These are phyloP conservation scores for Adansonia digitata DNA, from an alignment of 345 rosid species.

Conservation along the genomic window DNA sequence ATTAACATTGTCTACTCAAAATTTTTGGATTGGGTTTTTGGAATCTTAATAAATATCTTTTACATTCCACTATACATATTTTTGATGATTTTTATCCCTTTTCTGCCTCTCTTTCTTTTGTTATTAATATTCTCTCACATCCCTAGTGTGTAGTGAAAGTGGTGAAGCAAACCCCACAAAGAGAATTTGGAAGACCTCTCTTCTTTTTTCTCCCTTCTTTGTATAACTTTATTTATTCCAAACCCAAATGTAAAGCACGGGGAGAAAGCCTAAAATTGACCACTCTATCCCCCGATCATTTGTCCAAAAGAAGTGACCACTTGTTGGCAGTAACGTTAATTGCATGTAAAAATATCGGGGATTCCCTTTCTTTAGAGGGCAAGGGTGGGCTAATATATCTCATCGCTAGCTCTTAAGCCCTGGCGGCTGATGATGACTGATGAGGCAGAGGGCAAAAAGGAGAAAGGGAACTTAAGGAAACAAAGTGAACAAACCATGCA, in stretches of 20 bases:
- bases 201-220: slow-evolving; percentile 16
- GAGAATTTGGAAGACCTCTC: slow-evolving; percentile 35
- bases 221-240: slow-evolving; percentile 39
- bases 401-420: slow-evolving; percentile 1
- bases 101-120: slow-evolving; percentile 25
- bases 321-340: too few species aligned
- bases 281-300: slow-evolving; percentile 17
- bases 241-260: slow-evolving; percentile 34
- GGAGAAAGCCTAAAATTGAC: slow-evolving; percentile 11
- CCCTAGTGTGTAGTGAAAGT: slow-evolving; percentile 28
- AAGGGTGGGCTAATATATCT: slow-evolving; percentile 19
- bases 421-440: neutral
- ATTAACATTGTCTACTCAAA: neutral
- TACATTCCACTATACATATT: slow-evolving; percentile 22
- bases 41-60: slow-evolving; percentile 22
- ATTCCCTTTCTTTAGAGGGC: slow-evolving; percentile 19
- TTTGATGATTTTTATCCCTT: slow-evolving; percentile 16
- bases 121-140: slow-evolving; percentile 22
- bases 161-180: slow-evolving; percentile 40
- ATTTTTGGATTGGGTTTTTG: neutral
- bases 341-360: neutral
- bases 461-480: neutral
- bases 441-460: too few species aligned
- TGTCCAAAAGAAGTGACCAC: neutral
- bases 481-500: neutral